A percentile compares a stretch with the other conserved stretches of the same genome.
phyloP scores from a whole-genome alignment of 2,329 filamentous ascomycete genomes.

The Raffaelea deltoideospora region DNA sequence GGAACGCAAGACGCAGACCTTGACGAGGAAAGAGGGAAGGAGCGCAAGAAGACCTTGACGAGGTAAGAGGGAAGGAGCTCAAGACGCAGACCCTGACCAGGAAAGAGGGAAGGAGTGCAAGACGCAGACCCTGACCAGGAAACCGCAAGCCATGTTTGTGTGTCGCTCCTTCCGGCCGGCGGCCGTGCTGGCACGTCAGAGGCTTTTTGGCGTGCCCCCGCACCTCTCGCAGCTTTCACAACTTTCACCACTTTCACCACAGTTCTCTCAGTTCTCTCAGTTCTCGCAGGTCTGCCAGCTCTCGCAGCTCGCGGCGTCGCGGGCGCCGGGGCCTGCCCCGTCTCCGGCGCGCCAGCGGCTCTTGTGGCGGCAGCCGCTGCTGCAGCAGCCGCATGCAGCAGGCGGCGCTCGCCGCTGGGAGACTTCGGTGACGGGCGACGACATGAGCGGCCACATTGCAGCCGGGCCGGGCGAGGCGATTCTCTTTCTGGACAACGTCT shows the following conservation, averaged over 20 bases:
- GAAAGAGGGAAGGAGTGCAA: too few relatives aligned
- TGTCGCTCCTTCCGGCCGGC: constrained; percentile 6
- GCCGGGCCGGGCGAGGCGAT: constrained; percentile 63
- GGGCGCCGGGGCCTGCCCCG: neutral
- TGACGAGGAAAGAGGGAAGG: too few relatives aligned
- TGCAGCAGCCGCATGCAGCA: constrained; percentile 1
- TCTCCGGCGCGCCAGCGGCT: constrained; percentile 1
- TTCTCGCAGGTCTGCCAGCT: too few relatives aligned
- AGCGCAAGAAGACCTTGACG: too few relatives aligned
- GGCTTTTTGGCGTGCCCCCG: too few relatives aligned
- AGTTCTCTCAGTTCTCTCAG: neutral
- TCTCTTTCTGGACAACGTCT: constrained; percentile 83
- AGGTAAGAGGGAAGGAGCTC: too few relatives aligned
- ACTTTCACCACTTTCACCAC: neutral
- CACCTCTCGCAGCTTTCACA: neutral
- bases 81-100: too few relatives aligned
- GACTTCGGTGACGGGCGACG: constrained; percentile 35
- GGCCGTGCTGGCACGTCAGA: constrained; percentile 1
- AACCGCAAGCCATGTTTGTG: constrained; percentile 2
- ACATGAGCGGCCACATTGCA: constrained; percentile 70
- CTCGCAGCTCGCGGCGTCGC: too few relatives aligned
- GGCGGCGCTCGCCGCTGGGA: constrained; percentile 26
- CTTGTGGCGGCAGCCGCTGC: neutral
- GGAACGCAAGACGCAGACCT: too few relatives aligned
- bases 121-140: too few relatives aligned